Base-by-base conservation (phyloP, 2,329 filamentous ascomycete species). In the Ramularia endophylla region DNA sequence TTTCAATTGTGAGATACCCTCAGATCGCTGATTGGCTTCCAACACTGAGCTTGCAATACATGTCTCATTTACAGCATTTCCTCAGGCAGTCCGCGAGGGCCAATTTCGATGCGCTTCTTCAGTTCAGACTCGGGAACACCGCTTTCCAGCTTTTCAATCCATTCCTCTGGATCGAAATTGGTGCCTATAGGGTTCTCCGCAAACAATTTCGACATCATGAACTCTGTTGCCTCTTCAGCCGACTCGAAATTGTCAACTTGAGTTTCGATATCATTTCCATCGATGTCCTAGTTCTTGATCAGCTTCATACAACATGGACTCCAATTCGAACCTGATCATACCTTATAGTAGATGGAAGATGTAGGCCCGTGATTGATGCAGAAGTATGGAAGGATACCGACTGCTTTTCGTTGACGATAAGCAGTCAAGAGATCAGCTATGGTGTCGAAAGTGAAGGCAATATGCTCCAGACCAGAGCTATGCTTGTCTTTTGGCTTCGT, bases 161-260 rank as follows among this genome's bases (percentile, higher is more conserved):
- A 46, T 1, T 70, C 68, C 16, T 72, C 70, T 0, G 69, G 61
- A 41, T 72, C 67, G 47, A 70, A 64, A 31, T 72, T 65, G 0
- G 54, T 58, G 0, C 70, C 70, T 12, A 72, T 53, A 0, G 69
- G 64, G 46, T 75, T 74, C 45, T 65, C 47, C 0, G 18, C 45
- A 41, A 71, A 71, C 8, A 54, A 54, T 1, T 56, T 36, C 0
- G 51, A 42, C 16, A 11, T 34, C 68, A 76, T 70, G 46, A 62
- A 73, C 8, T 44, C 55, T 1, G 47, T 62, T 0, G 66, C 63
- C 25, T 69, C 69, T 16, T 59, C 53, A 2, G 31, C 17, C 12
- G 38, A 44, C 16, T 46, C 47, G 22, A 51, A 56, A 41, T 54
- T 54, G 22, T 56, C 51, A 19, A 51, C 53, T 37, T 53, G 50